These are phyloP conservation scores for Exophiala bonariae DNA, from an alignment of 2,329 filamentous ascomycete genomes.

Conservation along the genomic window DNA sequence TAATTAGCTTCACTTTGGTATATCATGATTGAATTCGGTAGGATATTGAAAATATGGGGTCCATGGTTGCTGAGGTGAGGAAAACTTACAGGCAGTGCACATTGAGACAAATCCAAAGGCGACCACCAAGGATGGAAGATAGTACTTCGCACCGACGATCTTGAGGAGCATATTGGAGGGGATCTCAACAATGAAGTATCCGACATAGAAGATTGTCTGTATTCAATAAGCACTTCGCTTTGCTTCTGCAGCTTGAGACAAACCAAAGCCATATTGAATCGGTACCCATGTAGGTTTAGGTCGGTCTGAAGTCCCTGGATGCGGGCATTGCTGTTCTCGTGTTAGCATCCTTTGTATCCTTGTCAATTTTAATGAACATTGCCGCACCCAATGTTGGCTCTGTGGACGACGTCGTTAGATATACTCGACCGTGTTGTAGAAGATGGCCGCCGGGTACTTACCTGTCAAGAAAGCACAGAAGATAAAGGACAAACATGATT, in stretches of 20 bases:
- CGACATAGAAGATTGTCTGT: slow-evolving; percentile 4
- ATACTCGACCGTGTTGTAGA: not conserved
- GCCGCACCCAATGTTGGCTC: no score
- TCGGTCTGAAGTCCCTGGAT: slow-evolving; percentile 42
- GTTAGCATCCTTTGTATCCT: not conserved
- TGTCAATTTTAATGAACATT: not conserved
- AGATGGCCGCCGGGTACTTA: slow-evolving; percentile 33
- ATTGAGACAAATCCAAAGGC: no score
- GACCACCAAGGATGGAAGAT: no score
- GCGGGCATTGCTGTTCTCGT: slow-evolving; percentile 39
- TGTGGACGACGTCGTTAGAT: not conserved
- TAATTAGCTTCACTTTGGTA: not conserved
- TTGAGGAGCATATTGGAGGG: slow-evolving; percentile 34
- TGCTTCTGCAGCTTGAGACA: no score
- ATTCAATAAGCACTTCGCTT: no score
- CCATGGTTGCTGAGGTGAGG: no score
- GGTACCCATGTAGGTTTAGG: slow-evolving; percentile 40
- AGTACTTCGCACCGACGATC: no score
- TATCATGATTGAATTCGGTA: no score
- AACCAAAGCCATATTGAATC: slow-evolving; percentile 34
- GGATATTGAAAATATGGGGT: no score
- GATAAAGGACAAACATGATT: slow-evolving; percentile 43
- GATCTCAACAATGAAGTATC: slow-evolving; percentile 27
- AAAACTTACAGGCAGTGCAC: no score
- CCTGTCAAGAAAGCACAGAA: slow-evolving; percentile 46